A percentile compares a stretch with the other conserved stretches of the same genome.
phyloP scores from a whole-genome alignment of 805 yeast species.

The Candida pseudoglaebosa region DNA sequence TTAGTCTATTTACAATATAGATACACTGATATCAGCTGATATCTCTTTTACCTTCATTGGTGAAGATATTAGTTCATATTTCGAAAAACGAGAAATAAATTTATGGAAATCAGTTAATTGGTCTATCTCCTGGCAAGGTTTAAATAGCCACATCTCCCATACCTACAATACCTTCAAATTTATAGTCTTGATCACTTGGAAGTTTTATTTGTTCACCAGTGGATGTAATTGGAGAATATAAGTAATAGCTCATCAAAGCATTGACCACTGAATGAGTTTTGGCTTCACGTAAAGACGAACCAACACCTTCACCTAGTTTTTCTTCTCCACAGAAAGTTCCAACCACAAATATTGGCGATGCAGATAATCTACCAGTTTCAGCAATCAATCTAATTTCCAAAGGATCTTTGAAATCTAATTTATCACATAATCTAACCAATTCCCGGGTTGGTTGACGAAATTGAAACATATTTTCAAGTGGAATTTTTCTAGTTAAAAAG shows the following conservation, averaged over 20 bases:
- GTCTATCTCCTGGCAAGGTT: too few species aligned
- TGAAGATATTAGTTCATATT: too few species aligned
- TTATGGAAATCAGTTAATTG: not conserved
- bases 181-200: conserved; percentile 56
- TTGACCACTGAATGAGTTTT: conserved; percentile 88
- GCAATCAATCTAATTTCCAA: conserved; percentile 73
- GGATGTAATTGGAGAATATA: conserved; percentile 71
- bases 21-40: not conserved
- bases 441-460: conserved; percentile 86
- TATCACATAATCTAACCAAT: conserved; percentile 68
- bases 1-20: conserved; percentile 6
- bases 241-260: conserved; percentile 87
- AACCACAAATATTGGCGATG: conserved; percentile 81
- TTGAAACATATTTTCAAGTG: conserved; percentile 67
- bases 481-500: conserved; percentile 78
- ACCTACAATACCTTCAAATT: conserved; percentile 39
- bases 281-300: conserved; percentile 85
- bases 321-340: conserved; percentile 84
- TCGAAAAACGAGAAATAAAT: too few species aligned
- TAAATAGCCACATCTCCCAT: conserved; percentile 43
- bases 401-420: conserved; percentile 71
- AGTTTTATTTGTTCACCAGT: conserved; percentile 40
- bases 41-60: not conserved
- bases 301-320: conserved; percentile 92
- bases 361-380: conserved; percentile 87